Evolutionary conservation across 2,329 filamentous ascomycete species (phyloP).

Genomic region (Fusarium chuoi): DNA sequence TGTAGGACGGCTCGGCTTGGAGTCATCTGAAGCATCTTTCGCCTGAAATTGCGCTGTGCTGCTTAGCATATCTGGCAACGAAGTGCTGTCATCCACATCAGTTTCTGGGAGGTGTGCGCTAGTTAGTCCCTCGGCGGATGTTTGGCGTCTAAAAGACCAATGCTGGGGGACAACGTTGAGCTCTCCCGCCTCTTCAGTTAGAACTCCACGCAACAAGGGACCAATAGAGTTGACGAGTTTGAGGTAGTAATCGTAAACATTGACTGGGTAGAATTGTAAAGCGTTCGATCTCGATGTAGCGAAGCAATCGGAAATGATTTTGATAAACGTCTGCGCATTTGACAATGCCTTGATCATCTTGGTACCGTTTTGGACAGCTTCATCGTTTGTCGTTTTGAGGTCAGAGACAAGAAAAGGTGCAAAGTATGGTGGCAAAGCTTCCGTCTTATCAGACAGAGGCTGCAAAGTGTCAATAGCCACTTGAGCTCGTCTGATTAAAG

Average conservation of each 20-base stretch:
- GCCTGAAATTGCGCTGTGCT: conserved; percentile 43
- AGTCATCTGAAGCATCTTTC: conserved; percentile 36
- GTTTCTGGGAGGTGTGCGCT: conserved; percentile 33
- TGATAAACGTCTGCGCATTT: conserved; percentile 79
- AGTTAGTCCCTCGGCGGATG: conserved; percentile 39
- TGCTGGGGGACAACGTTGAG: conserved; percentile 77
- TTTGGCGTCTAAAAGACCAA: conserved; percentile 60
- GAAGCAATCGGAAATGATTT: conserved; percentile 79
- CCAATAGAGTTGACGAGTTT: conserved; percentile 80
- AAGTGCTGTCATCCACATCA: conserved; percentile 44
- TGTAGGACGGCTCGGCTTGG: conserved; percentile 48
- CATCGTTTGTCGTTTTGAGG: conserved; percentile 47
- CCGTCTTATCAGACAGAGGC: conserved; percentile 66
- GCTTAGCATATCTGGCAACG: conserved; percentile 48
- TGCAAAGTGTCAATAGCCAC: conserved; percentile 73
- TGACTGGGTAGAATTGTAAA: conserved; percentile 78
- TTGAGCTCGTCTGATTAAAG: conserved; percentile 79
- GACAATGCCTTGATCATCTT: conserved; percentile 81
- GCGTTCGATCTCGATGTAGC: conserved; percentile 72
- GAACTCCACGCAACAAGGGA: conserved; percentile 78
- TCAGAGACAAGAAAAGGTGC: conserved; percentile 68
- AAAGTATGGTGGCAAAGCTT: conserved; percentile 74
- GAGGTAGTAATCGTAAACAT: conserved; percentile 85
- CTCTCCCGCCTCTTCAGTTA: conserved; percentile 86
- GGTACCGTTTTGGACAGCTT: conserved; percentile 71